A percentile compares a stretch with the other conserved stretches of the same genome.
Evolutionary conservation across 768 basidiomycete genomes (phyloP).

Genomic region (Termitomyces titanicus): DNA sequence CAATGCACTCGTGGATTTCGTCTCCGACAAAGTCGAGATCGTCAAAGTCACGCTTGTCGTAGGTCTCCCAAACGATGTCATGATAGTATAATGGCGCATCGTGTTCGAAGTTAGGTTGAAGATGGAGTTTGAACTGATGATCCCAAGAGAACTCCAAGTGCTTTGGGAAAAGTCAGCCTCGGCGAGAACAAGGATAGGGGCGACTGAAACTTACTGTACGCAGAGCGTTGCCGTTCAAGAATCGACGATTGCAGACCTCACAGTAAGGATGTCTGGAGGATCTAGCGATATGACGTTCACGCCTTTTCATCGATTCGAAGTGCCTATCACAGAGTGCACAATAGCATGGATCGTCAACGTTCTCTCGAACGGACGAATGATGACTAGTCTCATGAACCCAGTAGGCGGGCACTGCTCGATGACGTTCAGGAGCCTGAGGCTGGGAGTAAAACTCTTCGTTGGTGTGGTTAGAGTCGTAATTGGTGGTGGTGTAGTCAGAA

Average conservation of each 20-base stretch:
- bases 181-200: background rate
- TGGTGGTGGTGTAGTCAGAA: background rate
- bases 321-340: slow-evolving; percentile 4
- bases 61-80: background rate
- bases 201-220: background rate
- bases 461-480: background rate
- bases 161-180: background rate
- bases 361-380: too few species aligned
- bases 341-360: slow-evolving; percentile 1
- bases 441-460: background rate
- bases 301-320: background rate
- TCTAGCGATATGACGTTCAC: slow-evolving; percentile 4
- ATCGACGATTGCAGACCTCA: slow-evolving; percentile 1
- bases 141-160: background rate
- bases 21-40: background rate
- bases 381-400: background rate
- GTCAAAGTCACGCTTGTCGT: slow-evolving; percentile 2
- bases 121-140: background rate
- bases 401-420: background rate
- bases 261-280: background rate
- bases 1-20: slow-evolving; percentile 1
- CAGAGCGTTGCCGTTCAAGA: slow-evolving; percentile 6
- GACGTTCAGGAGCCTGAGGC: background rate
- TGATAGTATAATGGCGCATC: background rate
- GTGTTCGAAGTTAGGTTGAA: background rate